Evolutionary conservation across 345 rosid species (phyloP).

Genomic region (Salix udensis): DNA sequence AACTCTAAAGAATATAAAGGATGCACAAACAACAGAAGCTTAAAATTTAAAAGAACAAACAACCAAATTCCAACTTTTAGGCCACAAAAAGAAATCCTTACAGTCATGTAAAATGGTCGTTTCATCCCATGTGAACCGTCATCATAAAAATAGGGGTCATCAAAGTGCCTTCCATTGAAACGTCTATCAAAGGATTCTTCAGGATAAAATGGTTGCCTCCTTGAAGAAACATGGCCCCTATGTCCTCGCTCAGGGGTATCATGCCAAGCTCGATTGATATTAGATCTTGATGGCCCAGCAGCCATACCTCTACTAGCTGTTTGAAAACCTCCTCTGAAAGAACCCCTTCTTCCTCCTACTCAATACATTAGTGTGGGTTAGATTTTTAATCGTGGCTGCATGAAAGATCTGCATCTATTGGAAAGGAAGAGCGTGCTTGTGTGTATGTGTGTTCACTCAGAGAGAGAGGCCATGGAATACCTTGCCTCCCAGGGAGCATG

Average conservation of each 20-base stretch:
- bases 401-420: not conserved
- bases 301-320: slow-evolving; percentile 27
- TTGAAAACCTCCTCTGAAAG: slow-evolving; percentile 41
- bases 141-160: slow-evolving; percentile 40
- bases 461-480: slow-evolving; percentile 31
- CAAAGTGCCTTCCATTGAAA: slow-evolving; percentile 36
- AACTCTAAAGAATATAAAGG: not conserved
- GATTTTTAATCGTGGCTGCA: not conserved
- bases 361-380: slow-evolving; percentile 6
- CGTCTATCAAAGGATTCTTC: slow-evolving; percentile 42
- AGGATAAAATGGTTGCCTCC: slow-evolving; percentile 45
- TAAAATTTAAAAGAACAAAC: not conserved
- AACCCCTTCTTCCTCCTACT: slow-evolving; percentile 46
- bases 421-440: not conserved
- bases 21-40: not conserved
- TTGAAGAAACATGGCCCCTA: slow-evolving; percentile 27
- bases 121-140: slow-evolving; percentile 43
- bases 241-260: slow-evolving; percentile 32
- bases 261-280: slow-evolving; percentile 39
- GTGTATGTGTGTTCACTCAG: not conserved
- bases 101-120: slow-evolving; percentile 47
- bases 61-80: not conserved
- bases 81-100: slow-evolving; percentile 4
- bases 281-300: slow-evolving; percentile 39
- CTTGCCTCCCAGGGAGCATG: slow-evolving; percentile 36